Base-by-base conservation (phyloP, 1,139 yeast genomes). In the Scheffersomyces parashehatae region DNA sequence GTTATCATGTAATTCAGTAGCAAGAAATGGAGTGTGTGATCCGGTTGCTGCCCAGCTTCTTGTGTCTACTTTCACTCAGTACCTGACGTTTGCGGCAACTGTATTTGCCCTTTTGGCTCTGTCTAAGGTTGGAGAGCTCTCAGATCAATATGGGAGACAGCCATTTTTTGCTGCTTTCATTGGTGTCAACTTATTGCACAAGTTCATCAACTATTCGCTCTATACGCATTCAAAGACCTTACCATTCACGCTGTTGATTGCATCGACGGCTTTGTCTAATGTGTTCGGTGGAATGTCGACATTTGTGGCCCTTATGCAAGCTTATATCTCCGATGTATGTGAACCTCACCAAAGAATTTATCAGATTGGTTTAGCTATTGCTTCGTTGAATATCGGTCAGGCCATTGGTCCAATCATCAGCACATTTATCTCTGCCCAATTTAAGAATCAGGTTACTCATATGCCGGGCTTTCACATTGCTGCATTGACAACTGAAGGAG, bases 281-380 rank as follows among this genome's bases (percentile, higher is more conserved):
- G 24, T 47, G 3, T 41, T 44, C 35, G 52, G 52, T 8, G 52
- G 52, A 4, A 29, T 33, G 13, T 37, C 38, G 11, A 33, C 43
- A 3, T 31, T 45, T 6, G 9, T 45, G 3, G 45, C 51, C 3
- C 33, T 49, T 8, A 38, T 42, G 40, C 42, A 45, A 28, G 42
- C 51, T 5, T 49, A 49, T 30, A 40, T 40, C 7, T 35, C 49
- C 1, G 52, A 49, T 41, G 43, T 47, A 11, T 49, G 45, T 7
- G 28, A 32, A 5, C 45, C 49, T 6, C 43, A 35, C 3, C 37
- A 41, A 10, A 36, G 50, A 35, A 43, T 45, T 20, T 43, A 45
- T 15, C 40, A 30, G 13, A 33, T 49, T 15, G 51, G 52, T 8
- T 31, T 47, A 29, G 43, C 38, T 4, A 35, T 42, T 7, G 50